A percentile compares a stretch with the other conserved stretches of the same genome.
These are phyloP conservation scores for Ganoderma resinaceum DNA, from an alignment of 1,284 basidiomycete genomes.

Conservation along the genomic window DNA sequence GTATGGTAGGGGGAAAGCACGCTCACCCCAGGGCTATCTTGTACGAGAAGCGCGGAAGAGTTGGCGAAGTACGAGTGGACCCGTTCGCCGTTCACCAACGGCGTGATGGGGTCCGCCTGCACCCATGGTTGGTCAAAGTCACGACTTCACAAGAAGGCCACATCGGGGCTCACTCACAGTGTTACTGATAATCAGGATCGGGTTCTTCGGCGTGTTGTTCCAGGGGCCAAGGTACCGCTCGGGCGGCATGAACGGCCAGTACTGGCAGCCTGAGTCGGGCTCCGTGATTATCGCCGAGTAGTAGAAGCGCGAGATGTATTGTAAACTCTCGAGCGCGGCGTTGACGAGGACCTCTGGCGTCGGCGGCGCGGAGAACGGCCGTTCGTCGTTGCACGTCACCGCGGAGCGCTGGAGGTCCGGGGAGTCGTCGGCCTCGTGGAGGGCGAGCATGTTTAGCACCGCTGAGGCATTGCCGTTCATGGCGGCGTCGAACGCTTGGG, in stretches of 20 bases:
- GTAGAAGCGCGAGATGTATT: slow-evolving; percentile 31
- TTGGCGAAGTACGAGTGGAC: slow-evolving; percentile 33
- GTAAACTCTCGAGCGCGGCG: slow-evolving; percentile 29
- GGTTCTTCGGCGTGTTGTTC: slow-evolving; percentile 38
- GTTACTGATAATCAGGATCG: slow-evolving; percentile 40
- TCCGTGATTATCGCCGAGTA: slow-evolving; percentile 31
- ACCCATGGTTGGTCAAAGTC: neutral
- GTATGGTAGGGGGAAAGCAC: neutral
- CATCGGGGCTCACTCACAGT: slow-evolving; percentile 23
- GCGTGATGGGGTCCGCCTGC: slow-evolving; percentile 37
- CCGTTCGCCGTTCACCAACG: slow-evolving; percentile 33
- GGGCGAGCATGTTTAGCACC: slow-evolving; percentile 29
- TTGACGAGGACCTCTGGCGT: slow-evolving; percentile 32
- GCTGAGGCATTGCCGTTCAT: slow-evolving; percentile 36
- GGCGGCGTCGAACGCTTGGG: slow-evolving; percentile 29
- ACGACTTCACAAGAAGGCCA: neutral
- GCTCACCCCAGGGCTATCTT: slow-evolving; percentile 39
- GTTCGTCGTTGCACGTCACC: slow-evolving; percentile 38
- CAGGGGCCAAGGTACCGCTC: slow-evolving; percentile 39
- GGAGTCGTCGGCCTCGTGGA: neutral
- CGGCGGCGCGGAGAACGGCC: slow-evolving; percentile 30
- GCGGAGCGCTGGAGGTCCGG: slow-evolving; percentile 34
- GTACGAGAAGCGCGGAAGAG: slow-evolving; percentile 35
- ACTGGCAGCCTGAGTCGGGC: slow-evolving; percentile 35
- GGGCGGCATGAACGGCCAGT: slow-evolving; percentile 33